A percentile compares a stretch with the other conserved stretches of the same genome.
Conservation (phyloP, 257 asterid genomes). For the Eucommia ulmoides region DNA sequence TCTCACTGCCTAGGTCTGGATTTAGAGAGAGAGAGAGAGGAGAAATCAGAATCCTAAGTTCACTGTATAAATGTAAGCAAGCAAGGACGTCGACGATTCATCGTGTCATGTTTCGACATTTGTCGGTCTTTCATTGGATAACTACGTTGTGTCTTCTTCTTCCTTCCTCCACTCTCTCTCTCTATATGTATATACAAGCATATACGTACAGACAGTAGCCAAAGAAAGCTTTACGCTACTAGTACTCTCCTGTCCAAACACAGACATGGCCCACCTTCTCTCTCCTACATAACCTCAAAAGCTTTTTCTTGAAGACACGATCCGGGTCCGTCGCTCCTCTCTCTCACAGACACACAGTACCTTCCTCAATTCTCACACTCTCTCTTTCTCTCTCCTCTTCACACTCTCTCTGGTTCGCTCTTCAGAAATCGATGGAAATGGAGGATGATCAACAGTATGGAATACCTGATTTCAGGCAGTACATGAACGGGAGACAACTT, state of each 20-base stretch:
- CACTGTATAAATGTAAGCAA: too few relatives aligned
- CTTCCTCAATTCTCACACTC: constrained; percentile 1
- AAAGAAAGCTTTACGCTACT: constrained; percentile 10
- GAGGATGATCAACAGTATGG: constrained; percentile 74
- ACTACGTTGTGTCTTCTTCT: too few relatives aligned
- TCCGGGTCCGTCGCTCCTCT: constrained; percentile 87
- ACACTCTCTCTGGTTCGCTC: background rate
- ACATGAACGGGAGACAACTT: constrained; percentile 38
- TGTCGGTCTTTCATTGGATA: too few relatives aligned
- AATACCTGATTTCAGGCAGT: constrained; percentile 63
- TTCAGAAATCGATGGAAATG: constrained; percentile 20
- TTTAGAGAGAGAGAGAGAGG: too few relatives aligned
- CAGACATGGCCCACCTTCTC: constrained; percentile 33
- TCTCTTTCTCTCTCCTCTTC: constrained; percentile 5
- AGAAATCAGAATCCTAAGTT: too few relatives aligned
- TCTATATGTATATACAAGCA: too few relatives aligned
- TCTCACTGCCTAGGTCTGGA: too few relatives aligned
- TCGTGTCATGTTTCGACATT: too few relatives aligned
- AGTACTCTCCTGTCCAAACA: constrained; percentile 5
- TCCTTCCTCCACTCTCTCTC: too few relatives aligned
- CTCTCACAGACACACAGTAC: constrained; percentile 29
- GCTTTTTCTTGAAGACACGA: constrained; percentile 40
- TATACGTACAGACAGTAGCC: constrained; percentile 5
- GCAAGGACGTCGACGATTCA: too few relatives aligned
- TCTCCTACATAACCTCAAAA: constrained; percentile 33